phyloP scores from a whole-genome alignment of 148 eudicot species.

The Fagopyrum homotropicum region DNA sequence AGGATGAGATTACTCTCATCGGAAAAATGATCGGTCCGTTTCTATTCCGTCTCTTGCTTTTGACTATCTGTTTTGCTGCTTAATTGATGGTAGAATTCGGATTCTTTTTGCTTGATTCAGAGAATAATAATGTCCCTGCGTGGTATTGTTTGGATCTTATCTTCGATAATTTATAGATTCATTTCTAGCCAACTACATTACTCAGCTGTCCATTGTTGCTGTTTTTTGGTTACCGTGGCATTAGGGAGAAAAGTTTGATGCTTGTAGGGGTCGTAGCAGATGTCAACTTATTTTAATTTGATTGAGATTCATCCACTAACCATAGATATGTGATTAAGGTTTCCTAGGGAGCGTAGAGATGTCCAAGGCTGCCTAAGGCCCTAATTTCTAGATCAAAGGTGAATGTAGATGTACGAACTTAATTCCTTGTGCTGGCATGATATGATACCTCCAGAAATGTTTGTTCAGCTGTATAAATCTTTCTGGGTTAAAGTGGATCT shows the following conservation, averaged over 20 bases:
- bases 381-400: background rate
- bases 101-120: background rate
- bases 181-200: background rate
- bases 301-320: background rate
- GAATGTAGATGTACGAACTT: background rate
- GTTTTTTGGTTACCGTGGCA: background rate
- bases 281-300: background rate
- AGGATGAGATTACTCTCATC: conserved; percentile 76
- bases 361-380: background rate
- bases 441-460: background rate
- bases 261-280: background rate
- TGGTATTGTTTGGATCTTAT: background rate
- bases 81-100: background rate
- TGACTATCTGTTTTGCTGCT: background rate
- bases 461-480: background rate
- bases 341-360: background rate
- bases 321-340: background rate
- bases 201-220: background rate
- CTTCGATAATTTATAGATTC: background rate
- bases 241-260: background rate
- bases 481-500: background rate
- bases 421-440: background rate
- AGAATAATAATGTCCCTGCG: background rate
- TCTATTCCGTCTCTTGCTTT: background rate
- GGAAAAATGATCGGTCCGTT: conserved; percentile 59